Conservation (phyloP, 176 grass and related monocot species). For the barley (Hordeum vulgare) region MorexV3_pseudomolecules_assembly NC_058518.1:299477169-299477668, state of each 20-base stretch:
- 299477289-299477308: neutral
- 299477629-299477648: constrained; percentile 98
- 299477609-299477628: constrained; percentile 50
- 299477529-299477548: constrained; percentile 71
- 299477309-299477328: constrained; percentile 39
- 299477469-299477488: constrained; percentile 81
- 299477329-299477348: constrained; percentile 83
- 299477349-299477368: constrained; percentile 80
- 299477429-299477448: constrained; percentile 12
- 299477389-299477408: constrained; percentile 32
- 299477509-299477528: constrained; percentile 84
- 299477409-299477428: constrained; percentile 23
- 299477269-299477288: constrained; percentile 16
- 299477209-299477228: constrained; percentile 61
- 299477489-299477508: constrained; percentile 65
- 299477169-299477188: constrained; percentile 94
- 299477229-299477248: constrained; percentile 89
- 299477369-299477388: constrained; percentile 61
- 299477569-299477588: neutral
- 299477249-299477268: constrained; percentile 41
- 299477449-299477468: constrained; percentile 73
- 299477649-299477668: constrained; percentile 91
- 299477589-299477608: constrained; percentile 26
- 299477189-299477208: constrained; percentile 80
- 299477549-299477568: constrained; percentile 12